Percentiles rank a stretch among this genome's conserved stretches.
phyloP scores from a whole-genome alignment of 176 grass and related monocot species.

The Lolium perenne region DNA sequence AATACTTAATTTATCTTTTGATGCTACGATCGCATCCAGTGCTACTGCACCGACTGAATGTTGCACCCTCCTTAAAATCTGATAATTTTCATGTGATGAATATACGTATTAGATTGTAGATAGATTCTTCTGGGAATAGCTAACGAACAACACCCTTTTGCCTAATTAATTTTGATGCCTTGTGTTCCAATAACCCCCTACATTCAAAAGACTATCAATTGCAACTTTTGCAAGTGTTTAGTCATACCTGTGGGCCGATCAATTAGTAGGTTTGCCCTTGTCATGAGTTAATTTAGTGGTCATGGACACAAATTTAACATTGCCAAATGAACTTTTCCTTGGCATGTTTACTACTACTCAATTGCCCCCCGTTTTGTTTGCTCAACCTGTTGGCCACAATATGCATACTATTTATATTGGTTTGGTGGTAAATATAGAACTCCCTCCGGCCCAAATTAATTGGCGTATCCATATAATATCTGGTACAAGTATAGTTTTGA shows the following conservation, averaged over 20 bases:
- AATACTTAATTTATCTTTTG: not conserved
- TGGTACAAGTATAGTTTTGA: too few relatives aligned
- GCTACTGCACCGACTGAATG: constrained; percentile 49
- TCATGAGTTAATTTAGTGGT: not conserved
- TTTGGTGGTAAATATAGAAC: not conserved
- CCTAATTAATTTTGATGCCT: constrained; percentile 27
- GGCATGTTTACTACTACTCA: not conserved
- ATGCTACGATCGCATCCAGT: constrained; percentile 7
- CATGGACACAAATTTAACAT: not conserved
- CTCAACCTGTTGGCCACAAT: constrained; percentile 15
- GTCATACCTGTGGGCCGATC: not conserved
- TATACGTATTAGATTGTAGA: not conserved
- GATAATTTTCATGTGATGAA: constrained; percentile 21
- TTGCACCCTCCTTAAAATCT: constrained; percentile 40
- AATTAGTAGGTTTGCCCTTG: not conserved
- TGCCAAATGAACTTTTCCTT: not conserved
- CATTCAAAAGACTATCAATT: constrained; percentile 40
- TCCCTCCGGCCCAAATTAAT: too few relatives aligned
- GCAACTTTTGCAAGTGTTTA: constrained; percentile 17
- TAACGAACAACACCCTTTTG: not conserved
- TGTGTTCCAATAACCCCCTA: constrained; percentile 43
- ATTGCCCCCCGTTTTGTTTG: constrained; percentile 10
- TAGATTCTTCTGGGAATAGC: constrained; percentile 6
- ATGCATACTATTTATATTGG: not conserved
- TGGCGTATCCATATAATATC: too few relatives aligned